Base-by-base conservation (phyloP, 495 filamentous ascomycete species). In the Amphirosellinia nigrospora region DNA sequence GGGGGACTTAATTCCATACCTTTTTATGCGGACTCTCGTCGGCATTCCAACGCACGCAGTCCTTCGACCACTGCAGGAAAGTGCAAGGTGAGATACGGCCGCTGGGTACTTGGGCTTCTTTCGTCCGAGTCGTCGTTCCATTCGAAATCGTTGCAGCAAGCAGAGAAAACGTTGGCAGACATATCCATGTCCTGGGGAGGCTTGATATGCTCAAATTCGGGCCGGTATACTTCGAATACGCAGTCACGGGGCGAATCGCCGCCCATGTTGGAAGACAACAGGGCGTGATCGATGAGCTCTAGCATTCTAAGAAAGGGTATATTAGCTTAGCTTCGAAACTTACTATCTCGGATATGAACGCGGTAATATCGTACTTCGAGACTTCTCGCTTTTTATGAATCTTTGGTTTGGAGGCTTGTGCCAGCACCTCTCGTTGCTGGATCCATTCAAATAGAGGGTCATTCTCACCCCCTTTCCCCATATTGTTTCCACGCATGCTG, bases 401-500 rank as follows among this genome's bases (percentile, higher is more conserved):
- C 26, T 28, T 48, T n/a, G 50, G 66, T 13, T 56, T 34, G 16
- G 41, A 55, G 15, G 43, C 21, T 3, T 65, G 45, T 8, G 39
- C 43, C 30, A 70, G 23, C 11, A 43, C 59, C 13, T 67, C 28
- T 64, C 63, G 68, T 32, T 41, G 48, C 21, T 64, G 38, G 38
- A 72, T 72, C 70, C 70, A 72, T 0, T 69, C 38, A 15, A 72
- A 72, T 6, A 74, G 45, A 34, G 71, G 71, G 59, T 71, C 73
- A 9, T 26, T 30, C 0, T 50, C 52, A 39, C 8, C 38, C 13
- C 60, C 4, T 5, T 8, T 69, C 13, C 53, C 67, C 50, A 70
- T 53, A 19, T 10, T n/a, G 21, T 66, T 74, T 19, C 75, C 75
- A 38, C 75, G 75, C 75, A 77, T 77, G 13, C 66, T 52, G 9